phyloP scores from a whole-genome alignment of 163 green algal species.

The Scenedesmus sp. region DNA sequence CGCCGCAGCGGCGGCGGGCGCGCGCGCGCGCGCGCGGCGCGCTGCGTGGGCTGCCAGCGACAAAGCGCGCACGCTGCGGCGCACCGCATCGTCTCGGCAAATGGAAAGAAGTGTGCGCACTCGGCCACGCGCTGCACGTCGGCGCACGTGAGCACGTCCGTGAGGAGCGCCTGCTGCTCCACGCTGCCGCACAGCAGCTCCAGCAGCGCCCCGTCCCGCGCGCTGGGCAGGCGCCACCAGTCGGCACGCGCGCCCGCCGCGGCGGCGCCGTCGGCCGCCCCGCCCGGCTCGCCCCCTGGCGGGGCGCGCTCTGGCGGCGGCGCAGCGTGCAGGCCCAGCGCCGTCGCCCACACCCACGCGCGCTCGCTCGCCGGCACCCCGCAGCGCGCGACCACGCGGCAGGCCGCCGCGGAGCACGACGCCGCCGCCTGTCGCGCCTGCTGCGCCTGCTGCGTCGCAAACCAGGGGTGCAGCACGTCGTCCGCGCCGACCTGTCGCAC shows the following conservation, averaged over 20 bases:
- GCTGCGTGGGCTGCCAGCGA: no score
- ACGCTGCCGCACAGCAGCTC: constrained; percentile 32
- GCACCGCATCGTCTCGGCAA: constrained; percentile 69
- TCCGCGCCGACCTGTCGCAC: constrained; percentile 63
- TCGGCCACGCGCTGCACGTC: constrained; percentile 49
- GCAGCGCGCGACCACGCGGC: constrained; percentile 23
- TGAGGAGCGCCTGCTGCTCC: constrained; percentile 50
- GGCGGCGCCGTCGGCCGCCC: no score
- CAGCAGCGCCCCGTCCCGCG: constrained; percentile 22
- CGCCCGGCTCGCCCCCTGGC: neutral
- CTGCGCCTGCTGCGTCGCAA: constrained; percentile 58
- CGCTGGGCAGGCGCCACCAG: constrained; percentile 21
- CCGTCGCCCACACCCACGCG: constrained; percentile 38
- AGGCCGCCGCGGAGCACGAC: constrained; percentile 29
- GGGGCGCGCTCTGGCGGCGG: constrained; percentile 1
- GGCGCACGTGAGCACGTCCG: constrained; percentile 47
- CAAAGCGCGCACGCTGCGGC: neutral
- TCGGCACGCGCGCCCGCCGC: constrained; percentile 14
- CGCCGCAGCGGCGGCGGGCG: no score
- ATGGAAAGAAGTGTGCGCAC: constrained; percentile 70
- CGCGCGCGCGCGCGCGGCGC: no score
- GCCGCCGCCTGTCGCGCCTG: constrained; percentile 20
- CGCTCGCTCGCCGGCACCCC: constrained; percentile 42
- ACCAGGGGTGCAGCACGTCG: constrained; percentile 64
- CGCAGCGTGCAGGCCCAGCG: constrained; percentile 42